Evolutionary conservation across 257 asterid genomes (phyloP).

Genomic region (Datura wrightii): DNA sequence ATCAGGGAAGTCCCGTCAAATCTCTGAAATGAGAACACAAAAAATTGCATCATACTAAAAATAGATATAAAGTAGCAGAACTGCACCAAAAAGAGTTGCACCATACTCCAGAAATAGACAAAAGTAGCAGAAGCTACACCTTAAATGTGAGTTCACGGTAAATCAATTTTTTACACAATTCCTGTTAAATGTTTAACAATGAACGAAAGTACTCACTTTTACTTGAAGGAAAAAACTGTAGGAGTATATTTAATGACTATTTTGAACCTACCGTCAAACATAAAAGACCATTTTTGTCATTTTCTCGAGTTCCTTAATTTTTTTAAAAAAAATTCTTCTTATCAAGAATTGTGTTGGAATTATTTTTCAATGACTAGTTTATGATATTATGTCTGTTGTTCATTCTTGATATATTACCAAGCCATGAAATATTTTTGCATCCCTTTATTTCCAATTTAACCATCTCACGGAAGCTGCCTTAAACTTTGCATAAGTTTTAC

Average conservation of each 20-base stretch:
- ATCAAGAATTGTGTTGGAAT: not conserved
- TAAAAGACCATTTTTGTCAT: not conserved
- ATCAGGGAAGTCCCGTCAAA: not conserved
- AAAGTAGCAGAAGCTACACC: not conserved
- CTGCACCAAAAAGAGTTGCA: not conserved
- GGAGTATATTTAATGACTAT: not conserved
- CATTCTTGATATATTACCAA: slow-evolving; percentile 2
- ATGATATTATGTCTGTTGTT: not conserved
- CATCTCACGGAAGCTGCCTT: not conserved
- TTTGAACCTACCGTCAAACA: not conserved
- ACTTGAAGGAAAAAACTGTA: not conserved
- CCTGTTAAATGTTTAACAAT: not conserved
- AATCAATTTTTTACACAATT: not conserved
- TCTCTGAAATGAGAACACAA: not conserved
- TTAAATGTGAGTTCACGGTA: not conserved
- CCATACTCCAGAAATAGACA: not conserved
- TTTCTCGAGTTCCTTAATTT: not conserved
- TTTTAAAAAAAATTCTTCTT: not conserved
- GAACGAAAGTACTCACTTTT: not conserved
- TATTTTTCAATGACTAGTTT: not conserved
- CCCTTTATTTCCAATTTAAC: not conserved
- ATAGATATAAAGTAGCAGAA: not conserved
- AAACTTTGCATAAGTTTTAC: not conserved
- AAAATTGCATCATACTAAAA: not conserved
- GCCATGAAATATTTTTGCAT: not conserved